Evolutionary conservation across 192 early-diverging fungal genomes (phyloP).

Genomic region (Umbelopsis sp.): DNA sequence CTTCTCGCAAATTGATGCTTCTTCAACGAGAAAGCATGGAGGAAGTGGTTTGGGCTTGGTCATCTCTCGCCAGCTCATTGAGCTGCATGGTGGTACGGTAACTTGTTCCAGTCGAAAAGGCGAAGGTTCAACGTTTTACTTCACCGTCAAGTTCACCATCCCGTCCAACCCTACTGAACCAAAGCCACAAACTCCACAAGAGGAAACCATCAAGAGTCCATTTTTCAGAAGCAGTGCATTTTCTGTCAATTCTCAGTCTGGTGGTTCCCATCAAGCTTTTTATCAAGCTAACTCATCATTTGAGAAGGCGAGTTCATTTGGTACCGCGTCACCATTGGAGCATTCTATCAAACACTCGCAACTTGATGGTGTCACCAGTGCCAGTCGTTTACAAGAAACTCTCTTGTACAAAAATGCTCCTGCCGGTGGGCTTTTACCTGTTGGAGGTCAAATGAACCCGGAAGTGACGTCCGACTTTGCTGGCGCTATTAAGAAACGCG

Average conservation of each 20-base stretch:
- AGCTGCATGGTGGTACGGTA: slow-evolving; percentile 78
- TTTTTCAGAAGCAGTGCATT: slow-evolving; percentile 31
- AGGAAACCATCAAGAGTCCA: slow-evolving; percentile 31
- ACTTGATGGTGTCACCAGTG: neutral
- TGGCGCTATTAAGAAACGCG: slow-evolving; percentile 7
- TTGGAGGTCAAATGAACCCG: neutral
- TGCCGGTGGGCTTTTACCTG: neutral
- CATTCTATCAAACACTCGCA: slow-evolving; percentile 28
- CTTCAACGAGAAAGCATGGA: slow-evolving; percentile 81
- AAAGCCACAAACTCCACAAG: slow-evolving; percentile 48
- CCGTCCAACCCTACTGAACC: slow-evolving; percentile 40
- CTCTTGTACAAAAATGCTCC: slow-evolving; percentile 1
- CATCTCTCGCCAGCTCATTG: slow-evolving; percentile 76
- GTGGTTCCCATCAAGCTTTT: slow-evolving; percentile 12
- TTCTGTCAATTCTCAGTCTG: neutral
- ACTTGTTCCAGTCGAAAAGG: slow-evolving; percentile 70
- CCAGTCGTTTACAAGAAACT: neutral
- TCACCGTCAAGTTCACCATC: slow-evolving; percentile 62
- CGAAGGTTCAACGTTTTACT: slow-evolving; percentile 73
- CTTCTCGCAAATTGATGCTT: slow-evolving; percentile 82
- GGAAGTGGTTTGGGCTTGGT: slow-evolving; percentile 86
- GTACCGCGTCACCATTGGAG: neutral
- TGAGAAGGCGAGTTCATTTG: neutral
- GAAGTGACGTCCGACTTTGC: slow-evolving; percentile 3
- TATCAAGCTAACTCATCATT: slow-evolving; percentile 2